Evolutionary conservation across 768 basidiomycete genomes (phyloP).

Genomic region (Pleurotus sapidus): DNA sequence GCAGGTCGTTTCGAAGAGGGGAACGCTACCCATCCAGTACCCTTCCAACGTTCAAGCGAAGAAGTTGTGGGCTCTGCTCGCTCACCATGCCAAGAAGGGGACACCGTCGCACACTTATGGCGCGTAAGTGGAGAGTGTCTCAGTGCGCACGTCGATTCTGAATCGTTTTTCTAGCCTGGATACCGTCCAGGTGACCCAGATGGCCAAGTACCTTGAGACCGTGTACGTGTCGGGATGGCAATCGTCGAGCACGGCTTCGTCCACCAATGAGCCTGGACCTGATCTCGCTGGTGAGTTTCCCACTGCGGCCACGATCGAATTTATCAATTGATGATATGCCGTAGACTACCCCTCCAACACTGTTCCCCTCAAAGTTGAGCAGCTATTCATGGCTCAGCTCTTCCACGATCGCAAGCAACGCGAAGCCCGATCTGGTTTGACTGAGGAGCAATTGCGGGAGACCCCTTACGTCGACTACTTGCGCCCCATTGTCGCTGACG

Average conservation of each 20-base stretch:
- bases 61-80: slow-evolving; percentile 79
- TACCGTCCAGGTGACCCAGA: slow-evolving; percentile 96
- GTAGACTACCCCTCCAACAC: slow-evolving; percentile 98
- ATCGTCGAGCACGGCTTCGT: slow-evolving; percentile 90
- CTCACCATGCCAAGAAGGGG: slow-evolving; percentile 70
- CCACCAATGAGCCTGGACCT: slow-evolving; percentile 94
- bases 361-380: slow-evolving; percentile 98
- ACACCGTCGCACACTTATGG: slow-evolving; percentile 96
- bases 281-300: slow-evolving; percentile 82
- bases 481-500: slow-evolving; percentile 93
- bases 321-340: neutral
- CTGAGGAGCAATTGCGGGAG: slow-evolving; percentile 66
- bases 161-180: slow-evolving; percentile 67
- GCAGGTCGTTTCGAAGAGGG: slow-evolving; percentile 92
- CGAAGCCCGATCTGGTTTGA: slow-evolving; percentile 69
- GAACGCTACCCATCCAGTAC: slow-evolving; percentile 81
- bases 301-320: neutral
- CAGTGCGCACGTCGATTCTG: neutral
- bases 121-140: slow-evolving; percentile 69
- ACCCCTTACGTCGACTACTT: slow-evolving; percentile 84
- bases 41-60: slow-evolving; percentile 82
- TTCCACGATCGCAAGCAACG: slow-evolving; percentile 99
- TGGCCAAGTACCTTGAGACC: slow-evolving; percentile 98
- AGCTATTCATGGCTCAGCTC: slow-evolving; percentile 95
- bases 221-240: slow-evolving; percentile 99